Percentiles rank a stretch among this genome's conserved stretches.
These are phyloP conservation scores for Ceratocystis cubensis DNA, from an alignment of 2,329 filamentous ascomycete genomes.

Conservation along the genomic window DNA sequence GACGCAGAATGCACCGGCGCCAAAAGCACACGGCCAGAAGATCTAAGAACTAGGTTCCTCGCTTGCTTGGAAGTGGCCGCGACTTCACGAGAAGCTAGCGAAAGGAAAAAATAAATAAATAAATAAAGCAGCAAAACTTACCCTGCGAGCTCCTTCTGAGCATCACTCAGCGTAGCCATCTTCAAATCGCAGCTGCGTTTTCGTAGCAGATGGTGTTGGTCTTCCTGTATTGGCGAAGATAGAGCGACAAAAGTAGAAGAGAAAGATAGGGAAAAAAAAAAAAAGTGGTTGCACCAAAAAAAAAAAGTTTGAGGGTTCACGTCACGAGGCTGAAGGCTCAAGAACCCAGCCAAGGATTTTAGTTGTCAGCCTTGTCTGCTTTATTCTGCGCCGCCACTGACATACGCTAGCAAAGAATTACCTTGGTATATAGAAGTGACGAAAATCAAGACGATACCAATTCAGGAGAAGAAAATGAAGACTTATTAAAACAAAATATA, in stretches of 20 bases:
- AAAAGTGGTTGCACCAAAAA: neutral
- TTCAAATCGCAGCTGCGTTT: neutral
- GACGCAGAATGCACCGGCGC: neutral
- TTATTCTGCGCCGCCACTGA: neutral
- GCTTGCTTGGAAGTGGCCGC: neutral
- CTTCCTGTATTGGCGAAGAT: neutral
- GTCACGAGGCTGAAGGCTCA: constrained; percentile 20
- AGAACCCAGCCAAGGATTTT: neutral
- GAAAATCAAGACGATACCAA: too few species aligned
- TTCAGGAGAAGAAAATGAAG: too few species aligned
- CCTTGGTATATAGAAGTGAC: too few species aligned
- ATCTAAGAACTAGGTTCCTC: too few species aligned
- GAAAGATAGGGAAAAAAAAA: constrained; percentile 13
- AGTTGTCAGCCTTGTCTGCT: constrained; percentile 16
- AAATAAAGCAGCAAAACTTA: constrained; percentile 26
- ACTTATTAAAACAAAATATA: too few species aligned
- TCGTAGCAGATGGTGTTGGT: neutral
- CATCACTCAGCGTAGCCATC: constrained; percentile 32
- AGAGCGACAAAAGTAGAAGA: neutral
- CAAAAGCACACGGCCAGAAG: neutral
- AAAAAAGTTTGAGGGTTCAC: constrained; percentile 14
- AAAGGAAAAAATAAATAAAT: neutral
- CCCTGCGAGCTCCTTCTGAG: constrained; percentile 48
- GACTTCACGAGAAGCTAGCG: neutral
- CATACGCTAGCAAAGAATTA: too few species aligned